These are phyloP conservation scores for Tricholoma matsutake DNA, from an alignment of 768 basidiomycete species.

Conservation along the genomic window DNA sequence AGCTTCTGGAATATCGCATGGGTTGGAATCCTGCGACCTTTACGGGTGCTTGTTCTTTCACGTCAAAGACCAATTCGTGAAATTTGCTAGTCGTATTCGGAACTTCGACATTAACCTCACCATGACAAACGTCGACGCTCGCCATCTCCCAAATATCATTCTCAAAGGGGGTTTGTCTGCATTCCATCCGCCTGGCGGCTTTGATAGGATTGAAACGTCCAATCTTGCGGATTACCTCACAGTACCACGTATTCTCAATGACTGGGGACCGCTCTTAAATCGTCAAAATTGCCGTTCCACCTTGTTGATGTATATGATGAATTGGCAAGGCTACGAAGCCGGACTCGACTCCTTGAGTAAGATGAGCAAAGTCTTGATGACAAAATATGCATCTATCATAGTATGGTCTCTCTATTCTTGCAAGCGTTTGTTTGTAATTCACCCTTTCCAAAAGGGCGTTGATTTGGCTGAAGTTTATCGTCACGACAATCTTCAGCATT, in stretches of 20 bases:
- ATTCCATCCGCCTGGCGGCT: slow-evolving; percentile 23
- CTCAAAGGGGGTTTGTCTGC: slow-evolving; percentile 18
- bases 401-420: slow-evolving; percentile 5
- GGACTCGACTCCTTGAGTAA: slow-evolving; percentile 1
- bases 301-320: slow-evolving; percentile 27
- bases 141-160: slow-evolving; percentile 28
- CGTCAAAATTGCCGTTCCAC: slow-evolving; percentile 23
- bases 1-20: slow-evolving; percentile 27
- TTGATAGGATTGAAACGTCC: slow-evolving; percentile 30
- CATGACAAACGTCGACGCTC: slow-evolving; percentile 32
- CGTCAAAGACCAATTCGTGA: slow-evolving; percentile 27
- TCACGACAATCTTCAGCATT: not conserved
- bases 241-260: slow-evolving; percentile 19
- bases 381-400: slow-evolving; percentile 16
- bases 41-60: slow-evolving; percentile 35
- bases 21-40: slow-evolving; percentile 24
- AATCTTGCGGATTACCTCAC: slow-evolving; percentile 24
- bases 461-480: not conserved
- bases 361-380: slow-evolving; percentile 2
- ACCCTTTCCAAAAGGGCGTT: not conserved
- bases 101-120: slow-evolving; percentile 26
- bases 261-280: slow-evolving; percentile 30
- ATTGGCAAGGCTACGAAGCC: slow-evolving; percentile 21
- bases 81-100: slow-evolving; percentile 27
- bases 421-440: not conserved